Evolutionary conservation across 495 filamentous ascomycete genomes (phyloP).

Genomic region (Xylaria castorea): DNA sequence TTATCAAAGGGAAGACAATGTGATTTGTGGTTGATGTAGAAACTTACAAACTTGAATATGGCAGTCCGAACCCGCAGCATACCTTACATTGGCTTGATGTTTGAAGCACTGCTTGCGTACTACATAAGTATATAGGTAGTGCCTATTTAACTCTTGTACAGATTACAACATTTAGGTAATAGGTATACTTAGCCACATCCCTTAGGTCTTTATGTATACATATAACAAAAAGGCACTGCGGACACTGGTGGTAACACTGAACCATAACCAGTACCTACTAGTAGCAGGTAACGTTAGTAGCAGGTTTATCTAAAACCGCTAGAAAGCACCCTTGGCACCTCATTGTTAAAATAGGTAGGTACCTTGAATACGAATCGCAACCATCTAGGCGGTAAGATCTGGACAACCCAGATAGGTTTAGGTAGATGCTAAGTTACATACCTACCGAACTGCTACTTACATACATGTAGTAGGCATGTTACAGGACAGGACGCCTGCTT

Average conservation of each 20-base stretch:
- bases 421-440: not conserved
- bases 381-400: not conserved
- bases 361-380: not conserved
- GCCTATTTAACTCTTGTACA: too few relatives aligned
- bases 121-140: not conserved
- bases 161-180: not conserved
- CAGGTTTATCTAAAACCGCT: too few relatives aligned
- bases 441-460: not conserved
- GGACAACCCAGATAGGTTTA: not conserved
- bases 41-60: not conserved
- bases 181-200: not conserved
- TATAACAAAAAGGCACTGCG: not conserved
- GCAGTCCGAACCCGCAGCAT: not conserved
- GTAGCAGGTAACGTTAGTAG: too few relatives aligned
- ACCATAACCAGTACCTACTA: too few relatives aligned
- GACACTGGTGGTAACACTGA: not conserved
- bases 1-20: not conserved
- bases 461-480: too few relatives aligned
- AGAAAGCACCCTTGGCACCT: too few relatives aligned
- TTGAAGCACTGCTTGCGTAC: not conserved
- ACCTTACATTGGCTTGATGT: not conserved
- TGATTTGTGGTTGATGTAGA: not conserved
- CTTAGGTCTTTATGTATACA: too few relatives aligned
- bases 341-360: not conserved
- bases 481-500: too few relatives aligned